Conservation (phyloP, 1,284 basidiomycete species). For the Apiotrichum sp. region DNA sequence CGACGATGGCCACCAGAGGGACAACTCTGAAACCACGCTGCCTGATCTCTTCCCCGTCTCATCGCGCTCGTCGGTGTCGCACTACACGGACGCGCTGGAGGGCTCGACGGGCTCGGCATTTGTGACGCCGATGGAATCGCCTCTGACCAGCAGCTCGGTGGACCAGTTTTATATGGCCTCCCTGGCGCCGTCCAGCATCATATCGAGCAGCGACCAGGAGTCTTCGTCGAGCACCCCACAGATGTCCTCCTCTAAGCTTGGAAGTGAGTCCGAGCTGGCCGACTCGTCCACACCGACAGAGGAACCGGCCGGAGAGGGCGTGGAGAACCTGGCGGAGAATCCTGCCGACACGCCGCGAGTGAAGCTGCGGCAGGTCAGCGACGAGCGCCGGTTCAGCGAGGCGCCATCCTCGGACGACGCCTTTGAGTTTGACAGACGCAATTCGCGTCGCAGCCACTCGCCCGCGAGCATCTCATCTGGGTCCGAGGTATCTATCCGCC, state of each 20-base stretch:
- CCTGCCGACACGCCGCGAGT: background rate
- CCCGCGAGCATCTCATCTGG: constrained; percentile 5
- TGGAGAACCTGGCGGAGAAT: background rate
- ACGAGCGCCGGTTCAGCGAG: background rate
- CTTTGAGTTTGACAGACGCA: background rate
- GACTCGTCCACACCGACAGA: too few species aligned
- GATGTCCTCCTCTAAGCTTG: too few species aligned
- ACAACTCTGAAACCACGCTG: constrained; percentile 8
- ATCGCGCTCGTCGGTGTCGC: constrained; percentile 9
- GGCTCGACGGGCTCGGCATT: background rate
- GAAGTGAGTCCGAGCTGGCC: too few species aligned
- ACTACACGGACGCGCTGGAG: constrained; percentile 13
- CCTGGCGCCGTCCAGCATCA: background rate
- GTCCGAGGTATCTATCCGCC: constrained; percentile 9
- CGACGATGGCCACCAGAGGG: too few species aligned
- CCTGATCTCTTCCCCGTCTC: constrained; percentile 10
- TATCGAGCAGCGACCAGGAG: background rate
- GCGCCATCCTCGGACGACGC: background rate
- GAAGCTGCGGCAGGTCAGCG: background rate
- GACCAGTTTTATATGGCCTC: background rate
- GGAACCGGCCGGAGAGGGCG: too few species aligned
- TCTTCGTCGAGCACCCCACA: too few species aligned
- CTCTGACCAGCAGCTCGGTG: background rate
- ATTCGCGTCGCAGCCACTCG: background rate
- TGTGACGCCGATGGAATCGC: background rate